These are phyloP conservation scores for Gossypium thurberi DNA, from an alignment of 345 rosid genomes.

Conservation along the genomic window DNA sequence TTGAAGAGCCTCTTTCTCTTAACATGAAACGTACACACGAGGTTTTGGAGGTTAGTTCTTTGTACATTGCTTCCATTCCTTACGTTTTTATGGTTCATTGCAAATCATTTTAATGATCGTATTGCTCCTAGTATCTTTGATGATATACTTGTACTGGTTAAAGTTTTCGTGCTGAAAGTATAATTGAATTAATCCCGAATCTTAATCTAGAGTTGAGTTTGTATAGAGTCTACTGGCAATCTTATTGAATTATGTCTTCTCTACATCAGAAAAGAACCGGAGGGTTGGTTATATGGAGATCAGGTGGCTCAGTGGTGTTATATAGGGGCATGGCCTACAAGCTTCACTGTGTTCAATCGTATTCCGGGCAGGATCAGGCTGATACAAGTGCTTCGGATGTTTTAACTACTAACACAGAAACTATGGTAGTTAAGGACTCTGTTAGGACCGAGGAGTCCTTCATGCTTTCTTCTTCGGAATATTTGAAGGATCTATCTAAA, in stretches of 20 bases:
- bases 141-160: neutral
- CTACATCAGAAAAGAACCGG: constrained; percentile 67
- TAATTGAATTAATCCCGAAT: neutral
- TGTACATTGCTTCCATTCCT: neutral
- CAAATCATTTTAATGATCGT: neutral
- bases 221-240: neutral
- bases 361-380: constrained; percentile 33
- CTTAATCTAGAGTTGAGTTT: neutral
- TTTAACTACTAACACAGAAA: constrained; percentile 8
- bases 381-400: constrained; percentile 17
- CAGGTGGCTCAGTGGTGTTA: constrained; percentile 83
- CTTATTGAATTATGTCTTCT: constrained; percentile 18
- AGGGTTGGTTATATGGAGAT: constrained; percentile 90
- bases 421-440: constrained; percentile 14
- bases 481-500: constrained; percentile 44
- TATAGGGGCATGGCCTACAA: constrained; percentile 78
- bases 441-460: constrained; percentile 15
- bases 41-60: constrained; percentile 63
- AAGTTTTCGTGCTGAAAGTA: neutral
- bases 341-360: constrained; percentile 61
- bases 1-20: constrained; percentile 55
- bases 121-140: neutral
- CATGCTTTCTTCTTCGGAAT: constrained; percentile 33
- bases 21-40: constrained; percentile 85
- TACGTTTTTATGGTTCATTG: neutral